These are phyloP conservation scores for Picochlorum sp. DNA, from an alignment of 139 green algal species.

Conservation along the genomic window DNA sequence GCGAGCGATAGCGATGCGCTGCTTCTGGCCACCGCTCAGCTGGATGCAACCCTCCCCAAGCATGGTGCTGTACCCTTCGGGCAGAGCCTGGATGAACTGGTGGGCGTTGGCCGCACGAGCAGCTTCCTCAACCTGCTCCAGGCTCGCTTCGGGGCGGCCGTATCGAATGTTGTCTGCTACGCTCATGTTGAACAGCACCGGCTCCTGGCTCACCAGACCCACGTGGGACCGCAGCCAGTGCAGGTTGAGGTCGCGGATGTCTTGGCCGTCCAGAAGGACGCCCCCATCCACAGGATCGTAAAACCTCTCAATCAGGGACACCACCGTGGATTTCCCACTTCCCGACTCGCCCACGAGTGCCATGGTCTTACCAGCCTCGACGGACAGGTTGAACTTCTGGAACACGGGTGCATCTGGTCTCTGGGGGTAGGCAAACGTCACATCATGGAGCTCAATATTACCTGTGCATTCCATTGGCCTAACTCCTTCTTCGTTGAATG, in stretches of 20 bases:
- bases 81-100: conserved; percentile 51
- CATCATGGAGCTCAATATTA: conserved; percentile 30
- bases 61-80: conserved; percentile 55
- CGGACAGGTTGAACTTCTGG: conserved; percentile 47
- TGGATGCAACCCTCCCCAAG: conserved; percentile 42
- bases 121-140: conserved; percentile 46
- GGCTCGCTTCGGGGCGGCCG: conserved; percentile 33
- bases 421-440: conserved; percentile 63
- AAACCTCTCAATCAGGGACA: conserved; percentile 81
- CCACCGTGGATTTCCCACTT: conserved; percentile 86
- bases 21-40: conserved; percentile 68
- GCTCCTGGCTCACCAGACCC: conserved; percentile 84
- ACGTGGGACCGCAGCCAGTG: conserved; percentile 67
- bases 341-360: conserved; percentile 87
- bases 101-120: conserved; percentile 52
- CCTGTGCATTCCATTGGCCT: conserved; percentile 4
- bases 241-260: conserved; percentile 69
- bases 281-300: conserved; percentile 54
- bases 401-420: conserved; percentile 48
- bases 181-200: conserved; percentile 64
- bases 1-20: conserved; percentile 71
- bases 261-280: conserved; percentile 60
- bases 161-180: conserved; percentile 72
- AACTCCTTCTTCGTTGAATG: conserved; percentile 19
- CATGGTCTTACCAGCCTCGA: conserved; percentile 47